Conservation (phyloP, 208 protist species). For the Wallacemonas collosoma region DNA sequence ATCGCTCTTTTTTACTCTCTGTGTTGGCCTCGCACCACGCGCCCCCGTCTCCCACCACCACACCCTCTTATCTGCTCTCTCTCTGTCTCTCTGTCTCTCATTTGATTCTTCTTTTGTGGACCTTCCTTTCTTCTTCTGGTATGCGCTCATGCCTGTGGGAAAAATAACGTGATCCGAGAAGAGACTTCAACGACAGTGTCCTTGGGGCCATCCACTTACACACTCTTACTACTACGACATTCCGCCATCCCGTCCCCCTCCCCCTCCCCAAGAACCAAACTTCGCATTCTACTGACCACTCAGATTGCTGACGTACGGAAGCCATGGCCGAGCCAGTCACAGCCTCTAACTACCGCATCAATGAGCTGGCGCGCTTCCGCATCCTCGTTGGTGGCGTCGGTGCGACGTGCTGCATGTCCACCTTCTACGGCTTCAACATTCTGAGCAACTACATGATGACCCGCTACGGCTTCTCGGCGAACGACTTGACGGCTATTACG, state of each 20-base stretch:
- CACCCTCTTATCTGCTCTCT: background rate
- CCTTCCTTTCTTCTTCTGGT: background rate
- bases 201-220: too few relatives aligned
- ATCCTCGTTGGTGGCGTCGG: constrained; percentile 46
- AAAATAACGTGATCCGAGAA: too few relatives aligned
- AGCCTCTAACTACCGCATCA: constrained; percentile 33
- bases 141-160: too few relatives aligned
- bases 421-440: constrained; percentile 65
- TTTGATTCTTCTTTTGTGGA: background rate
- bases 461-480: constrained; percentile 34
- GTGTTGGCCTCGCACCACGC: too few relatives aligned
- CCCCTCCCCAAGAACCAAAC: too few relatives aligned
- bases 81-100: background rate
- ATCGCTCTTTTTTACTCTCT: too few relatives aligned
- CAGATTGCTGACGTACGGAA: background rate
- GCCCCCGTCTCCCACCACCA: too few relatives aligned
- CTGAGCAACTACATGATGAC: constrained; percentile 43
- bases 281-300: too few relatives aligned
- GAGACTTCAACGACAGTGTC: too few relatives aligned
- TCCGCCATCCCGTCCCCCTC: background rate
- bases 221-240: too few relatives aligned
- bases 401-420: constrained; percentile 35
- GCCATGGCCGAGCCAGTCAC: constrained; percentile 17
- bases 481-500: constrained; percentile 59
- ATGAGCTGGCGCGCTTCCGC: constrained; percentile 49